Percentiles rank a stretch among this genome's conserved stretches.
These are phyloP conservation scores for Apophysomyces sp. DNA, from an alignment of 371 early-diverging fungal genomes.

Conservation along the genomic window DNA sequence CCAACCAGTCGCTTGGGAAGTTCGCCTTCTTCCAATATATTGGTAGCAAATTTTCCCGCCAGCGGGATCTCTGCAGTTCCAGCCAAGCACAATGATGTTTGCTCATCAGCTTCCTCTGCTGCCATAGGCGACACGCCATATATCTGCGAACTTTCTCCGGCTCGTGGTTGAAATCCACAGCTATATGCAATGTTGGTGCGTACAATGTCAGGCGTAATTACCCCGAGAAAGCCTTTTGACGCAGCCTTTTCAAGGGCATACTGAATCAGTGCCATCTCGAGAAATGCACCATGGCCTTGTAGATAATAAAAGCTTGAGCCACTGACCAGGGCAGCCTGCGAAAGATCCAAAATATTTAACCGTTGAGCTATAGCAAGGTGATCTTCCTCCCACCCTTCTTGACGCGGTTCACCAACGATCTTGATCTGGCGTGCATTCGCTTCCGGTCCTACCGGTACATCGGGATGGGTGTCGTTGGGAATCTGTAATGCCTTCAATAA, in stretches of 20 bases:
- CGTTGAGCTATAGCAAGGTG: constrained; percentile 66
- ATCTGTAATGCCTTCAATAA: constrained; percentile 60
- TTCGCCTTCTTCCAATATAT: constrained; percentile 51
- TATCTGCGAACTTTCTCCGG: constrained; percentile 79
- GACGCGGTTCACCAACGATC: constrained; percentile 37
- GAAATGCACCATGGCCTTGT: constrained; percentile 76
- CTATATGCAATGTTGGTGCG: constrained; percentile 77
- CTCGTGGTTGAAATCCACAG: constrained; percentile 90
- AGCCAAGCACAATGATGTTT: constrained; percentile 62
- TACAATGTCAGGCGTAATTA: constrained; percentile 89
- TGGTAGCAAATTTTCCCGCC: constrained; percentile 79
- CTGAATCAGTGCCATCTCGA: constrained; percentile 87
- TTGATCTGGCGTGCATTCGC: constrained; percentile 52
- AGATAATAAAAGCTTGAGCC: constrained; percentile 90
- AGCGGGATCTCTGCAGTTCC: constrained; percentile 95
- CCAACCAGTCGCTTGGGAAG: constrained; percentile 78
- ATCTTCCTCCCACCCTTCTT: constrained; percentile 44
- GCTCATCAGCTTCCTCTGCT: not conserved
- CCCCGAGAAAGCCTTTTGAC: constrained; percentile 71
- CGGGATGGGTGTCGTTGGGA: constrained; percentile 74
- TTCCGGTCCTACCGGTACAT: constrained; percentile 67
- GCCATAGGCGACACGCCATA: constrained; percentile 36
- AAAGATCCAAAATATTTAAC: constrained; percentile 78
- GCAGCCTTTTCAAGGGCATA: constrained; percentile 80
- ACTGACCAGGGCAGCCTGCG: constrained; percentile 78